phyloP scores from a whole-genome alignment of 306 rosid genomes.

The Pyrus pyrifolia region DNA sequence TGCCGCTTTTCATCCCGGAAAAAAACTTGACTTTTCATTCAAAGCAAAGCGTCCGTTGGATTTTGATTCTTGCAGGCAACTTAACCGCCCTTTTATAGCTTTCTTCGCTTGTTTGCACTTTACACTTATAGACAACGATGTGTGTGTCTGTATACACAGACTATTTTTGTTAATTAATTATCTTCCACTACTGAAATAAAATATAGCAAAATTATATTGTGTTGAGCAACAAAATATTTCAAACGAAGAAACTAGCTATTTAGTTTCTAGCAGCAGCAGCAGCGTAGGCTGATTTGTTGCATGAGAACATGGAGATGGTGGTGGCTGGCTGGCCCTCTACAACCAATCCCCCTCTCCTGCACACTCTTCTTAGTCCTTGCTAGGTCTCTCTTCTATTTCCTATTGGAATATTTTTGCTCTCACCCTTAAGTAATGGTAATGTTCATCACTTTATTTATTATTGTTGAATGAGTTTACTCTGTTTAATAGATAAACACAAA shows the following conservation, averaged over 20 bases:
- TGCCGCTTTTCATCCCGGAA: background rate
- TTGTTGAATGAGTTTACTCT: too few relatives aligned
- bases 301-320: background rate
- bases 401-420: too few relatives aligned
- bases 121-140: background rate
- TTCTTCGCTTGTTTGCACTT: background rate
- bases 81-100: background rate
- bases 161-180: background rate
- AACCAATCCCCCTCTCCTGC: background rate
- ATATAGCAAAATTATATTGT: background rate
- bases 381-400: background rate
- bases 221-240: background rate
- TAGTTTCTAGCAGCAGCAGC: background rate
- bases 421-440: too few relatives aligned
- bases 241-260: background rate
- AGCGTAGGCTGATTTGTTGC: background rate
- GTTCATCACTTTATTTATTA: too few relatives aligned
- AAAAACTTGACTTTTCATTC: background rate
- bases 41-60: background rate
- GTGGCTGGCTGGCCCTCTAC: background rate
- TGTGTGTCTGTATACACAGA: background rate
- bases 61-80: background rate
- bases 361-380: background rate
- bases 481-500: too few relatives aligned
- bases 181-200: background rate